Conservation (phyloP, 805 yeast species). For the Lipomyces kockii region DNA sequence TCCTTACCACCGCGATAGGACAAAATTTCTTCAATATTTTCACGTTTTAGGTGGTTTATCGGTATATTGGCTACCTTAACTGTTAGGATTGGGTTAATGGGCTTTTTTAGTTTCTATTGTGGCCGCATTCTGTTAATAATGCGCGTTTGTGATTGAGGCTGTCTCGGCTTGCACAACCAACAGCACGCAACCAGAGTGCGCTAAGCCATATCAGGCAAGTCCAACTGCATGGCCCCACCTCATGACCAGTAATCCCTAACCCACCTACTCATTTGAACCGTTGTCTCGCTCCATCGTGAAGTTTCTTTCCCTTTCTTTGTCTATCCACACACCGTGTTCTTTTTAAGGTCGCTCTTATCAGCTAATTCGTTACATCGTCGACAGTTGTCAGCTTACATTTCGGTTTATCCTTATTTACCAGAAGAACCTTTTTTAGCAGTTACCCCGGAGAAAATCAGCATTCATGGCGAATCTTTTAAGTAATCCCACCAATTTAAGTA, state of each 20-base stretch:
- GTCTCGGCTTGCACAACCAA: neutral
- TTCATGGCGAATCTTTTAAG: constrained; percentile 38
- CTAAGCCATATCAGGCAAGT: neutral
- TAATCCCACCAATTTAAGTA: constrained; percentile 27
- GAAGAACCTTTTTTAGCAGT: constrained; percentile 1
- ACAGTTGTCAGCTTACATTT: neutral
- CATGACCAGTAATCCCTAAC: constrained; percentile 5
- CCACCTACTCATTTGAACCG: constrained; percentile 3
- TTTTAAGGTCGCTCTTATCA: neutral
- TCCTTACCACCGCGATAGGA: neutral
- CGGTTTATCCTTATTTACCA: neutral
- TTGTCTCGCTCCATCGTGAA: neutral
- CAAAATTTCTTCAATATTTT: neutral
- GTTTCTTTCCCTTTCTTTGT: neutral
- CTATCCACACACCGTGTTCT: neutral
- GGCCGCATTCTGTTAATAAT: no score
- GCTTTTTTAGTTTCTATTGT: no score
- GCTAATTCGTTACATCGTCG: neutral
- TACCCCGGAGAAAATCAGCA: constrained; percentile 10
- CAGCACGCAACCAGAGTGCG: neutral
- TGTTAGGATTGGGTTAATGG: no score
- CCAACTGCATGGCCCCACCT: neutral
- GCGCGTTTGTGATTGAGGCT: no score
- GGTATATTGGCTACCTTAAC: no score
- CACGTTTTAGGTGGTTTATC: no score